phyloP scores from a whole-genome alignment of 1,284 basidiomycete species.

The Malassezia caprae region DNA sequence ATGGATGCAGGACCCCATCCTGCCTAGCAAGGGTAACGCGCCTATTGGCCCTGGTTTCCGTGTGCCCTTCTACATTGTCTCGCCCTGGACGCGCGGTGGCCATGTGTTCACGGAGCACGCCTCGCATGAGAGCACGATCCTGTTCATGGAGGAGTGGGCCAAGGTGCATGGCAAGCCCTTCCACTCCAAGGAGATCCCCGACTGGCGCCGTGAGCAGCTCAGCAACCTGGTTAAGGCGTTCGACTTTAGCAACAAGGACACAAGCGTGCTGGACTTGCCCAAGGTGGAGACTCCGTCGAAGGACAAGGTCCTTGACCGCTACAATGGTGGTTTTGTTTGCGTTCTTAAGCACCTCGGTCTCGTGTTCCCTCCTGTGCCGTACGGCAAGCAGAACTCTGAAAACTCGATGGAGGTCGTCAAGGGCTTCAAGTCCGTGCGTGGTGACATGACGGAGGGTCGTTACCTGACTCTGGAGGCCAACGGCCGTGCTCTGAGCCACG shows the following conservation, averaged over 20 bases:
- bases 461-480: constrained; percentile 20
- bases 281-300: constrained; percentile 13
- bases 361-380: constrained; percentile 2
- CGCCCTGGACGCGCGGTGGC: constrained; percentile 31
- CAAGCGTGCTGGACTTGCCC: constrained; percentile 12
- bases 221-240: constrained; percentile 30
- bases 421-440: constrained; percentile 26
- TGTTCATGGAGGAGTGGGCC: constrained; percentile 35
- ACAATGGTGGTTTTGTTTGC: constrained; percentile 20
- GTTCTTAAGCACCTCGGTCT: constrained; percentile 14
- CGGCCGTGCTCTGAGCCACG: constrained; percentile 18
- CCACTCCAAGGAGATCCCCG: constrained; percentile 20
- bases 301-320: constrained; percentile 14
- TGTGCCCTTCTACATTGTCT: constrained; percentile 32
- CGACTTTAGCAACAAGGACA: constrained; percentile 28
- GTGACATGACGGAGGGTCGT: constrained; percentile 28
- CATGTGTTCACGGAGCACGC: constrained; percentile 30
- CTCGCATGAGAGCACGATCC: constrained; percentile 32
- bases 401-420: constrained; percentile 17
- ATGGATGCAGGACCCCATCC: constrained; percentile 29
- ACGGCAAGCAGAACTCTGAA: constrained; percentile 11
- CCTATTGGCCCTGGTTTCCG: constrained; percentile 36
- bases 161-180: constrained; percentile 30
- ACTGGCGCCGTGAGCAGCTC: constrained; percentile 30
- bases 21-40: constrained; percentile 16